A percentile compares a stretch with the other conserved stretches of the same genome.
These are phyloP conservation scores for Epichloe brachyelytri DNA, from an alignment of 2,329 filamentous ascomycete species.

Conservation along the genomic window DNA sequence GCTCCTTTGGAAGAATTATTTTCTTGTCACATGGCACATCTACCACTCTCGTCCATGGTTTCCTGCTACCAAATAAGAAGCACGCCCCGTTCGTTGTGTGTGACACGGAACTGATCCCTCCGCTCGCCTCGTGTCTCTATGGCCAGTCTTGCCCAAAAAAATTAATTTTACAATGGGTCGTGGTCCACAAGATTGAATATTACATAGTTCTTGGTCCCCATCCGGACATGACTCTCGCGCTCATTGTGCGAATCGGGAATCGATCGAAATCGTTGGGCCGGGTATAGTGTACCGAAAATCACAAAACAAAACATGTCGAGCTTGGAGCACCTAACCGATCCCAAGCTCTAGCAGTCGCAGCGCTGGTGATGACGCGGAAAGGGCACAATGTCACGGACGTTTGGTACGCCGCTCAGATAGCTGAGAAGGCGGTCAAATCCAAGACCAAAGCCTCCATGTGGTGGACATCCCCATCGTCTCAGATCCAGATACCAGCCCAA, in stretches of 20 bases:
- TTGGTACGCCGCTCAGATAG: slow-evolving; percentile 70
- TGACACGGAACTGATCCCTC: neutral
- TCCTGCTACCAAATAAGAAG: neutral
- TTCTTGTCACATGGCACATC: neutral
- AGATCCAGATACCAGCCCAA: slow-evolving; percentile 83
- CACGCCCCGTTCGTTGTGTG: neutral
- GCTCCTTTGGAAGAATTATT: neutral
- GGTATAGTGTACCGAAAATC: neutral
- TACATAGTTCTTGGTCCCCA: neutral
- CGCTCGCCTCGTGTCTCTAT: neutral
- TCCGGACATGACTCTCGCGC: neutral
- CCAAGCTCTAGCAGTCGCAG: slow-evolving; percentile 39
- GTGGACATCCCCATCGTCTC: slow-evolving; percentile 78
- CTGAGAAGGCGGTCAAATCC: slow-evolving; percentile 79
- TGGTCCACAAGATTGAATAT: neutral
- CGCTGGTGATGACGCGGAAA: slow-evolving; percentile 66
- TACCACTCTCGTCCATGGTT: neutral
- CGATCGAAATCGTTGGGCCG: neutral
- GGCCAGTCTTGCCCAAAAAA: too few species aligned
- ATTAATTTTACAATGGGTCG: neutral
- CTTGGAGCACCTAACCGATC: neutral
- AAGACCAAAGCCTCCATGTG: slow-evolving; percentile 81
- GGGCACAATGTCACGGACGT: slow-evolving; percentile 71
- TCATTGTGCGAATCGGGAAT: neutral
- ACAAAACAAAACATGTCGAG: neutral